Percentiles rank a stretch among this genome's conserved stretches.
Conservation (phyloP, 2,329 filamentous ascomycete species). For the Sporothrix pallida region DNA sequence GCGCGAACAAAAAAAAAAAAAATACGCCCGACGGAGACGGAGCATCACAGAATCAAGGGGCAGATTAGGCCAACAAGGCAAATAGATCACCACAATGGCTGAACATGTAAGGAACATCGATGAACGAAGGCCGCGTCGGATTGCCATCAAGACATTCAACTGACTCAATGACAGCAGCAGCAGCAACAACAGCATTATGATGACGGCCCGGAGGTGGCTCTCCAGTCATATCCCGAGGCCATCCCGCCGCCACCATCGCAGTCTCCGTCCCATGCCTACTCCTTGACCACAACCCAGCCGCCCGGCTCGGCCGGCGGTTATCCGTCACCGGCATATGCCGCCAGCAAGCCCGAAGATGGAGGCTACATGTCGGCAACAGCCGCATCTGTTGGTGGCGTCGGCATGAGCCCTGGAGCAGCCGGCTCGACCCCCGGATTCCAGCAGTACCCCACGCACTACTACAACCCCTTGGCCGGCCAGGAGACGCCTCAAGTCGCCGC, state of each 20-base stretch:
- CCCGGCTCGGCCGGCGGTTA: conserved; percentile 5
- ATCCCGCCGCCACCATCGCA: not conserved
- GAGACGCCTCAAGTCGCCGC: not conserved
- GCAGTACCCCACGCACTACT: conserved; percentile 15
- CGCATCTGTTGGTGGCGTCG: not conserved
- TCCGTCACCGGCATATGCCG: not conserved
- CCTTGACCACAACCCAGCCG: not conserved
- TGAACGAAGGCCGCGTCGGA: not conserved
- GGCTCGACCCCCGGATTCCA: not conserved
- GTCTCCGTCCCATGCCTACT: not conserved
- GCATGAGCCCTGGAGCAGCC: too few species aligned
- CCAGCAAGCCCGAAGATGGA: conserved; percentile 6
- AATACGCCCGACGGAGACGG: not conserved
- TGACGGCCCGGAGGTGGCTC: conserved; percentile 32
- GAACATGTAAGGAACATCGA: not conserved
- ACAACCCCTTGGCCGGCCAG: conserved; percentile 6
- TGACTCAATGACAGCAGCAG: not conserved
- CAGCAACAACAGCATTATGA: conserved; percentile 12
- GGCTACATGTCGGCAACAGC: not conserved
- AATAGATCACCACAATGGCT: not conserved
- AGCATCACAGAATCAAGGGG: not conserved
- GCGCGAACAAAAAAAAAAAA: not conserved
- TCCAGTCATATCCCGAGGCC: conserved; percentile 30
- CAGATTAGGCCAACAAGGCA: not conserved
- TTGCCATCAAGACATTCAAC: not conserved